A percentile compares a stretch with the other conserved stretches of the same genome.
Evolutionary conservation across 176 grass and related monocot species (phyloP).

Genomic region (Tuctoria greenei): DNA sequence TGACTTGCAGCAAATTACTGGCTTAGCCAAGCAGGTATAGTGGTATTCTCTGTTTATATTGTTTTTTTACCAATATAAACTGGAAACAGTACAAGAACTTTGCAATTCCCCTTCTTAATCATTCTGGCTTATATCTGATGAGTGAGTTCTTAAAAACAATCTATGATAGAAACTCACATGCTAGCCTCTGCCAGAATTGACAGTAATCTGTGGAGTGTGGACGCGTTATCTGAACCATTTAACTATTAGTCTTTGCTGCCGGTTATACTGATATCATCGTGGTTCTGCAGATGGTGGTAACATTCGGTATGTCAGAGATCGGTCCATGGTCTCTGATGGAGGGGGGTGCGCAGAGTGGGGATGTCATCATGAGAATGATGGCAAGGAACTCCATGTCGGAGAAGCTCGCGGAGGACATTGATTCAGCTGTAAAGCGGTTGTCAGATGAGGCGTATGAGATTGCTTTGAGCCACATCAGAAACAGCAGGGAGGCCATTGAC

Average conservation of each 20-base stretch:
- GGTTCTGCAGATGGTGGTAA: constrained; percentile 75
- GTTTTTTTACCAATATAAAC: neutral
- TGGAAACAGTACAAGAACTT: neutral
- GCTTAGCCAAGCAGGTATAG: constrained; percentile 90
- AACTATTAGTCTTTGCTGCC: neutral
- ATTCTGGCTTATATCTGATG: neutral
- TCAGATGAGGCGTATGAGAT: constrained; percentile 82
- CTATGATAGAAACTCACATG: neutral
- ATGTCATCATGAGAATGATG: constrained; percentile 98
- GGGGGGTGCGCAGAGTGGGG: constrained; percentile 55
- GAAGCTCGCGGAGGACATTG: constrained; percentile 88
- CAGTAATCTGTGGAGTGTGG: no score
- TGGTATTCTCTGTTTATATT: neutral
- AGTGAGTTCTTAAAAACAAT: neutral
- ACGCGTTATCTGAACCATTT: neutral
- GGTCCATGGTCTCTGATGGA: constrained; percentile 99
- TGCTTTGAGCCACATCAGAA: constrained; percentile 63
- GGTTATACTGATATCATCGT: constrained; percentile 22
- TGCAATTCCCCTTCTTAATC: neutral
- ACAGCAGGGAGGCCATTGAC: constrained; percentile 86
- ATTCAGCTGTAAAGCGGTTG: constrained; percentile 69
- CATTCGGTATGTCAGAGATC: constrained; percentile 94
- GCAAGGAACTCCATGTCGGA: constrained; percentile 96
- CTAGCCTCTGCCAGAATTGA: neutral
- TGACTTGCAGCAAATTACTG: constrained; percentile 95